Evolutionary conservation across 2,329 filamentous ascomycete genomes (phyloP), one percentile per base, ranked within the genome.

Genomic region (Hypoxylon sp.): DNA sequence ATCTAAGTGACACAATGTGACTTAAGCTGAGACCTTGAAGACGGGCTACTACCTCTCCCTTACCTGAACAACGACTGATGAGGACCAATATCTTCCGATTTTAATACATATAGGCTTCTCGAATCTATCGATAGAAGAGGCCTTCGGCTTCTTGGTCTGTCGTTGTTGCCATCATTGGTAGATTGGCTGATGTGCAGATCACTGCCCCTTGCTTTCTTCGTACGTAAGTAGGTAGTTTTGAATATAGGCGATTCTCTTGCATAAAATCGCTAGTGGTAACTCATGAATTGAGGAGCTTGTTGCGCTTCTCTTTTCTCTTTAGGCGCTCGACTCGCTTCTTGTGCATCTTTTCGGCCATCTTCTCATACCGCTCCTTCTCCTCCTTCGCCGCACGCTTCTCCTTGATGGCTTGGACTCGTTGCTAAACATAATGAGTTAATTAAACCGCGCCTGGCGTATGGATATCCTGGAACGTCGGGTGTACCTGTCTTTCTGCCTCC

Each of bases 341-440:
- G 84, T 98, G 95, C 96, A 99, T 98, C 85, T 96, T 98, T 83
- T 94, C 93, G 19, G 94, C 95, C 89, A 99, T 89, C 85, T 94
- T 93, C 80, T 94, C 93, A 79, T 95, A 98, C 74, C 95, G 87
- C 77, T 94, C 94, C 81, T 92, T 94, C 85, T 98, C 96, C 76
- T 94, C 94, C 86, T 98, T 98, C 58, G 91, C 92, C 19, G 90
- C 91, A 74, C 93, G 88, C 81, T 92, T 94, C 71, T 97, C 94
- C 77, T 92, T 94, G 78, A 98, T 92, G 10, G 87, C 87, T 77
- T 94, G 88, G 60, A 96, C 89, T 73, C 90, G 90, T 78, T 88
- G 86, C 93, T 97, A 77, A 59, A 71, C 42, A 50, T 22, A 31
- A 33, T 59, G 46, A 47, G 63, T 70, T 31, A 74, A 63, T 35